Conservation (phyloP, 2,329 filamentous ascomycete genomes). For the Penicillium sp. region DNA sequence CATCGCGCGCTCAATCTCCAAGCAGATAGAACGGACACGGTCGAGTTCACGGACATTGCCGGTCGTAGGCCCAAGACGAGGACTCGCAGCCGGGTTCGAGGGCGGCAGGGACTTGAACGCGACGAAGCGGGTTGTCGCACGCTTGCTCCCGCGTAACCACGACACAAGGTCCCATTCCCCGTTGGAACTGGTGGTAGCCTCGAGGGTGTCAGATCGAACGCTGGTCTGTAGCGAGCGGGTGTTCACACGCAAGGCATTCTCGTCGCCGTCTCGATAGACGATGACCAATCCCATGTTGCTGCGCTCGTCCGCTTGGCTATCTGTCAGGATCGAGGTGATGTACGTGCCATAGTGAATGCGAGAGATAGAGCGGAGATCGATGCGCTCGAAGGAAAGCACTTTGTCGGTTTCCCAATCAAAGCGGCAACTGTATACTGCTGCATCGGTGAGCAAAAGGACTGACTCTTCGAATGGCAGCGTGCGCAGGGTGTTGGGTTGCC, state of each 20-base stretch:
- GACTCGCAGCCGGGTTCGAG: conserved; percentile 27
- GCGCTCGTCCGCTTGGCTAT: conserved; percentile 66
- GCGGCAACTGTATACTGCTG: conserved; percentile 78
- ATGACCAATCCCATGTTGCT: conserved; percentile 82
- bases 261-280: conserved; percentile 64
- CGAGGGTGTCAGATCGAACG: conserved; percentile 45
- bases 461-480: conserved; percentile 76
- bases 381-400: conserved; percentile 81
- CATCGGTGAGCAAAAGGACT: conserved; percentile 78
- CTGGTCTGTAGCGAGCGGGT: conserved; percentile 66
- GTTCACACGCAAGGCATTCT: conserved; percentile 71
- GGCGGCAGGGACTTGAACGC: conserved; percentile 42
- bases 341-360: conserved; percentile 77
- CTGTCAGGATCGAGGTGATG: conserved; percentile 78
- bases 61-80: conserved; percentile 15
- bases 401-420: conserved; percentile 97
- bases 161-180: conserved; percentile 41
- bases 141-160: conserved; percentile 34
- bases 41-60: conserved; percentile 45
- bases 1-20: conserved; percentile 67
- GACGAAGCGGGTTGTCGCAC: conserved; percentile 31
- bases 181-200: conserved; percentile 24
- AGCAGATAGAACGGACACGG: conserved; percentile 59
- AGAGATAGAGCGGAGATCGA: conserved; percentile 67
- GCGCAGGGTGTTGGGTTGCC: conserved; percentile 62